Percentiles rank a stretch among this genome's conserved stretches.
These are phyloP conservation scores for Earliella scabrosa DNA, from an alignment of 1,284 basidiomycete genomes.

Conservation along the genomic window DNA sequence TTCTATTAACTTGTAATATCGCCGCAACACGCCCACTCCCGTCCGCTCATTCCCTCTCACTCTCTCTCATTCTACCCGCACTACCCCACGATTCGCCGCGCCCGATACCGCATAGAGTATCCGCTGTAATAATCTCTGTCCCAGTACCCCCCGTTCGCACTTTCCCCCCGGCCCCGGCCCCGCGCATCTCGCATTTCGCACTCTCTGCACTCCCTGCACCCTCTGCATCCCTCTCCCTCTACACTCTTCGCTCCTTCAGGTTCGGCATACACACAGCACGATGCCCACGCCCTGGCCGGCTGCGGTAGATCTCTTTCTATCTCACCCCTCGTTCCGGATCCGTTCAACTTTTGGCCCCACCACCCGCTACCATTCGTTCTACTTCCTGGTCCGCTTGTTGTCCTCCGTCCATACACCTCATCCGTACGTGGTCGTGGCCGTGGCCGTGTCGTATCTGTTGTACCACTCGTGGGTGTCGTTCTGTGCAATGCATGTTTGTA, in stretches of 20 bases:
- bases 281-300: background rate
- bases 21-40: background rate
- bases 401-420: background rate
- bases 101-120: constrained; percentile 14
- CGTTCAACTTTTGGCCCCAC: background rate
- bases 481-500: constrained; percentile 10
- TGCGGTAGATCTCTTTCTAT: no score
- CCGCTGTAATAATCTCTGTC: constrained; percentile 11
- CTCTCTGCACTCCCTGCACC: no score
- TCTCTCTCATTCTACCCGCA: constrained; percentile 11
- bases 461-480: constrained; percentile 7
- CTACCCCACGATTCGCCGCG: background rate
- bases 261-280: no score
- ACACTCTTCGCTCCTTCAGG: no score
- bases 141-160: background rate
- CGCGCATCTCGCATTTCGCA: no score
- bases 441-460: constrained; percentile 3
- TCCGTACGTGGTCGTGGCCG: background rate
- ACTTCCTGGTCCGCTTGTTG: background rate
- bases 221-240: no score
- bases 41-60: background rate
- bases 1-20: constrained; percentile 17
- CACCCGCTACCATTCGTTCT: background rate
- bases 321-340: background rate
- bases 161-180: background rate